Evolutionary conservation across 2,329 filamentous ascomycete genomes (phyloP), one percentile per base, ranked within the genome.

Genomic region (Sporothrix brunneoviolacea): DNA sequence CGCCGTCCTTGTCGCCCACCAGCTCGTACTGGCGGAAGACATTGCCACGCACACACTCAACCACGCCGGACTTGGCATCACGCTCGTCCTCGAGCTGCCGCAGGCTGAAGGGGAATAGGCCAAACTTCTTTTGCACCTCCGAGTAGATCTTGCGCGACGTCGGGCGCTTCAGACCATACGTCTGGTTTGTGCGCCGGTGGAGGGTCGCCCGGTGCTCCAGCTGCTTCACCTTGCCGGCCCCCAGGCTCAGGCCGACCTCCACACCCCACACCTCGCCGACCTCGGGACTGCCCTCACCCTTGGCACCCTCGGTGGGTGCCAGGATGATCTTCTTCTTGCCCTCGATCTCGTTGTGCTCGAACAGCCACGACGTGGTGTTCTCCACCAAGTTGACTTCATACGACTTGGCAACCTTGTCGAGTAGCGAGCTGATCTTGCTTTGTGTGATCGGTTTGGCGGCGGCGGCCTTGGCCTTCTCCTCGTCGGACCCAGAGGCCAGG

Each of bases 341-440:
- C 75, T 98, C 93, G 58, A 98, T 97, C 71, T 98, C 93, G 71
- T 97, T 95, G 68, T 88, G 87, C 65, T 89, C 90, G 67, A 98
- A 97, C 54, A 89, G 73, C 91, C 93, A 98, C 64, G 88, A 95
- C 38, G 93, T 98, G 57, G 93, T 98, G 78, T 91, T 95, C 80
- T 98, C 93, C 51, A 98, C 89, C 22, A 97, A 74, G 68, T 84
- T 94, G 77, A 87, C 91, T 55, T 88, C 91, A 70, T 94, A 98
- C 61, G 81, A 78, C 74, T 94, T 90, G 65, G 84, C 87, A 40
- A 97, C 81, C 79, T 93, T 96, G 72, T 96, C 90, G 45, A 98
- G 75, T 57, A 97, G 74, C 61, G 79, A 77, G 57, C 86, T 93
- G 63, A 98, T 97, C 72, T 90, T 85, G 63, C 80, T 73, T 72